A percentile compares a stretch with the other conserved stretches of the same genome.
These are phyloP conservation scores for Actinomucor elegans DNA, from an alignment of 371 early-diverging fungal species.

Conservation along the genomic window DNA sequence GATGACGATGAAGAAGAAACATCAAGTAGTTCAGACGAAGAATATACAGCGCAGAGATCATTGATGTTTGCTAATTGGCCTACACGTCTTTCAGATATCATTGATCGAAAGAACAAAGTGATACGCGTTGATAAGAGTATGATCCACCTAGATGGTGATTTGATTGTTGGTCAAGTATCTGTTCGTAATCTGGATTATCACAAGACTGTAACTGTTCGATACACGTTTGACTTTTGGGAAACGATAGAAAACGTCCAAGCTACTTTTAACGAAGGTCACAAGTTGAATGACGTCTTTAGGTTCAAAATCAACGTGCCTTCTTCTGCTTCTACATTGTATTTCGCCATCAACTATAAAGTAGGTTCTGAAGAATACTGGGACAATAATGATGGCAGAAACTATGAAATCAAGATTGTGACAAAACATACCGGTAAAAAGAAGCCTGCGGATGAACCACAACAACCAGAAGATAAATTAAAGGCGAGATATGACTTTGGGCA, in stretches of 20 bases:
- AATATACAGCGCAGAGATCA: not conserved
- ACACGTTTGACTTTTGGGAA: constrained; percentile 69
- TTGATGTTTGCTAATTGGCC: constrained; percentile 19
- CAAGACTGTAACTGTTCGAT: constrained; percentile 64
- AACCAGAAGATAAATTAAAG: constrained; percentile 7
- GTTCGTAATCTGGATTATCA: constrained; percentile 76
- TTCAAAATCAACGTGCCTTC: constrained; percentile 25
- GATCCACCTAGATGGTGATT: constrained; percentile 5
- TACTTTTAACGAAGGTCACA: constrained; percentile 6
- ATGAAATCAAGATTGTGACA: constrained; percentile 13
- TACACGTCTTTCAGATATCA: constrained; percentile 18
- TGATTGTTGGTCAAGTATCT: constrained; percentile 42
- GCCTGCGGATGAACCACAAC: not conserved
- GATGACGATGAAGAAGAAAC: constrained; percentile 18
- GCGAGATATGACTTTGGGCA: constrained; percentile 24
- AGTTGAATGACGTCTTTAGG: constrained; percentile 15
- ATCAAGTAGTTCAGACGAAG: constrained; percentile 4
- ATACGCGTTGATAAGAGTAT: constrained; percentile 18
- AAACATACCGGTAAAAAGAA: not conserved
- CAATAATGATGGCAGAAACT: constrained; percentile 24
- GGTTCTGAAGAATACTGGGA: constrained; percentile 26
- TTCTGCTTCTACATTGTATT: constrained; percentile 34
- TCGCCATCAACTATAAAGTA: constrained; percentile 34
- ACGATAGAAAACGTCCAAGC: constrained; percentile 29
- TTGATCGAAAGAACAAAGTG: constrained; percentile 21